phyloP scores from a whole-genome alignment of 495 filamentous ascomycete species.

The Sporormia fimetaria region DNA sequence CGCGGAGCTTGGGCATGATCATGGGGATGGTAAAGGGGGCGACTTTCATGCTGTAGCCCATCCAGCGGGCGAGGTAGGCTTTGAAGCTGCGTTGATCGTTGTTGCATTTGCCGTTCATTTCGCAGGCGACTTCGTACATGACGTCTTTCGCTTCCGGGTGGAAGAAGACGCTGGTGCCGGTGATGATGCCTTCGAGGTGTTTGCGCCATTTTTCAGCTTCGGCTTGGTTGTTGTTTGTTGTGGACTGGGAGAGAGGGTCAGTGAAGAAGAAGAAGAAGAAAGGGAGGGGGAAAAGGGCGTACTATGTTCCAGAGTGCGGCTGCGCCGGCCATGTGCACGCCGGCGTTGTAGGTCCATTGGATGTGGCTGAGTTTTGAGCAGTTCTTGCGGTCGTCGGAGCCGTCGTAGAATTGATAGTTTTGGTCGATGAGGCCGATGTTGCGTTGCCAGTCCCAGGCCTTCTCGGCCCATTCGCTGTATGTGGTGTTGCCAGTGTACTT shows the following conservation, averaged over 20 bases:
- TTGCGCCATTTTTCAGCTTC: conserved; percentile 44
- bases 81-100: conserved; percentile 65
- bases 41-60: conserved; percentile 53
- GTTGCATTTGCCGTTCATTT: conserved; percentile 52
- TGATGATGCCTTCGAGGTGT: conserved; percentile 45
- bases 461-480: conserved; percentile 64
- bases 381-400: conserved; percentile 43
- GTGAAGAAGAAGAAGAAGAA: neutral
- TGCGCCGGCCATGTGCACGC: conserved; percentile 59
- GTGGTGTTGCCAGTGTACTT: conserved; percentile 66
- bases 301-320: conserved; percentile 69
- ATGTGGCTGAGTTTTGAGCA: conserved; percentile 51
- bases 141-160: conserved; percentile 41
- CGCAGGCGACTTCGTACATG: conserved; percentile 61
- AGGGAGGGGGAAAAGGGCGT: conserved; percentile 12
- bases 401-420: conserved; percentile 53
- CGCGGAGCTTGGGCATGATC: conserved; percentile 46
- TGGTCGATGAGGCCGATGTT: conserved; percentile 43
- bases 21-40: conserved; percentile 48
- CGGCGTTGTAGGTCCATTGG: conserved; percentile 71
- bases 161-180: conserved; percentile 46
- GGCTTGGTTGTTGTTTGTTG: conserved; percentile 29
- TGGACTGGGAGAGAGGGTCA: neutral
- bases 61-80: conserved; percentile 60
- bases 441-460: conserved; percentile 58